Conservation (phyloP, 495 filamentous ascomycete species). For the Penicillium subrubescens region DNA sequence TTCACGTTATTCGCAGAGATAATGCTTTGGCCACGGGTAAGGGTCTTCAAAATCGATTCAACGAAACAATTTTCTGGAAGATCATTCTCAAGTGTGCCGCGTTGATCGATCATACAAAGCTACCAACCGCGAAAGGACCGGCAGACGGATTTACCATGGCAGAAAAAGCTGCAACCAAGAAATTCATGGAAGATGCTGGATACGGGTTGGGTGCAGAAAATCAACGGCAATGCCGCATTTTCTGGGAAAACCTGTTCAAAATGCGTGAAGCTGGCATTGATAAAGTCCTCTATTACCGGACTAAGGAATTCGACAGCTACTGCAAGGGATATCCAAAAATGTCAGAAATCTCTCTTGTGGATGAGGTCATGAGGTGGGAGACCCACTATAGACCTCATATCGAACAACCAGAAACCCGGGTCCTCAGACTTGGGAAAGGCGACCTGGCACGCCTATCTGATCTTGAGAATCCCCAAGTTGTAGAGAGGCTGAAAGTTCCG, state of each 20-base stretch:
- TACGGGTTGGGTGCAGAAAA: slow-evolving; percentile 21
- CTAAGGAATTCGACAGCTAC: slow-evolving; percentile 25
- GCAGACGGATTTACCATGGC: no score
- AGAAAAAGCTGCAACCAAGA: slow-evolving; percentile 25
- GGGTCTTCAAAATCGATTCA: slow-evolving; percentile 18
- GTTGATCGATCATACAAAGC: slow-evolving; percentile 18
- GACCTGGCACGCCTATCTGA: not conserved
- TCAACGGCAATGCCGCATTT: slow-evolving; percentile 19
- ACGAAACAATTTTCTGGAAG: slow-evolving; percentile 22
- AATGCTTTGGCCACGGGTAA: slow-evolving; percentile 15
- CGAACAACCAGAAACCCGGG: slow-evolving; percentile 22
- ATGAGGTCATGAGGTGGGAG: slow-evolving; percentile 19
- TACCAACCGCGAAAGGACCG: slow-evolving; percentile 23
- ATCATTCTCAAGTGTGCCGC: slow-evolving; percentile 25
- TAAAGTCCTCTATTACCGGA: slow-evolving; percentile 23
- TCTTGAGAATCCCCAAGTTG: slow-evolving; percentile 8
- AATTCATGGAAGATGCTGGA: slow-evolving; percentile 23
- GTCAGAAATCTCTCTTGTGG: slow-evolving; percentile 16
- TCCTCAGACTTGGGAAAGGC: slow-evolving; percentile 2
- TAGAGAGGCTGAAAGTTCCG: slow-evolving; percentile 12
- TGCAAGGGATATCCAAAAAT: slow-evolving; percentile 17
- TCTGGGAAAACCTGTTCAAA: slow-evolving; percentile 26
- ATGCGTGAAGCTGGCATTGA: slow-evolving; percentile 23
- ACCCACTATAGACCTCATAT: slow-evolving; percentile 18
- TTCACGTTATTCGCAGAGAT: slow-evolving; percentile 14